Base-by-base conservation (phyloP, 352 stramenopile species). In the Phytophthora europaea region DNA sequence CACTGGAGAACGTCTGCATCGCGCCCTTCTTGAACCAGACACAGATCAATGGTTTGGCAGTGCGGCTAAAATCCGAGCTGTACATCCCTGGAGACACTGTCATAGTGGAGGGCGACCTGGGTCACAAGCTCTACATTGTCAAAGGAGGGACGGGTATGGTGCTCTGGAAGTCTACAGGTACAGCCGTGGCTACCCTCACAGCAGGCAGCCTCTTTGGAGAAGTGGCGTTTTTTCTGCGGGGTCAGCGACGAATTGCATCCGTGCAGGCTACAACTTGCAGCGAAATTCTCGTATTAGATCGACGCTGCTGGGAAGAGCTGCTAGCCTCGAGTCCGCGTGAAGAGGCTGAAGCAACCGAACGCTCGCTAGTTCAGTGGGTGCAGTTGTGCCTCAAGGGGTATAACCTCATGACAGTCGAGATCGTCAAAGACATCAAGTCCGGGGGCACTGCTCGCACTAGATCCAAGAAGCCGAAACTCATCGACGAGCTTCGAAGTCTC, bases 1-100 rank as follows among this genome's bases (percentile, higher is more conserved):
- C 76, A 1, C 63, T 95, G 23, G 75, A 84, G 3, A 79, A 79
- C 7, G 53, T 95, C 9, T 81, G 76, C 40, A 91, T 95, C 31
- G 73, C 78, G 1, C 83, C 81, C 3, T 91, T 83, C 54, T 61
- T 94, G 31, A 89, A 72, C 15, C 73, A 87, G 26, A 75, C 73
- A 0, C 83, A 91, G 36, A 78, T 94, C 40, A 79, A 89, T 23
- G 82, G 76, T 1, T 60, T 95, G 6, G 83, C 85, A 0, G 65
- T 91, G n/a, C 80, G 85, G 0, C 56, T 94, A n/a, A 81, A 84
- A 31, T 86, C 84, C 0, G 88, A 94, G 73, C 80, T 94, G 13
- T 94, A 83, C 61, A 91, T 95, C 31, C 82, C 85, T 8, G 85
- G 87, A 15, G 88, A 95, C 51, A 91, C 82, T 3, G 78, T 94